Base-by-base conservation (phyloP, 192 early-diverging fungal species). In the Gaertneriomyces sp. region DNA sequence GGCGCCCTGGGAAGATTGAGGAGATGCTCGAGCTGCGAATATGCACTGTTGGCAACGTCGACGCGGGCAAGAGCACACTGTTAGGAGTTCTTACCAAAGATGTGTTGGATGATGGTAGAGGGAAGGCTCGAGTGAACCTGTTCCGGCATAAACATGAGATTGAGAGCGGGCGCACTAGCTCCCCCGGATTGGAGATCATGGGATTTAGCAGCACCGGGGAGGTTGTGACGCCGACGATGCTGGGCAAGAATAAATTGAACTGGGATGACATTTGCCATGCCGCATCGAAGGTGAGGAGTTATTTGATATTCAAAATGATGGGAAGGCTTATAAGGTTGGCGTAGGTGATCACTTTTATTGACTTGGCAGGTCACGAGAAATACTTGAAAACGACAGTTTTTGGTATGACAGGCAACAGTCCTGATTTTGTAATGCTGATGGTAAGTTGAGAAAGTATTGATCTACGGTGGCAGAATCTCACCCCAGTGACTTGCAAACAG, bases 71-170 rank as follows among this genome's bases (percentile, higher is more conserved):
- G 81, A 90, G 88, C 45, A 96, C 94, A 1, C 74, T 93, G 61
- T 76, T 96, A 25, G 94, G 94, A 19, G 93, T 95, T 7, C 70
- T 96, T 50, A 96, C 94, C 6, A 93, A 93, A 76, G 88, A 91
- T 49, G 79, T 87, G 3, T 80, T 96, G 42, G 94, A 96, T 76
- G 93, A 96, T 75, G 94, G 94, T 11, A 85, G 94, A 45, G 94
- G 94, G 51, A 91, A 87, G 53, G 91, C 91, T 11, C 89, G 94
- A 20, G 77, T 94, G 41, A 93, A 94, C 65, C 78, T 96, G 43
- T 95, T 95, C 71, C 71, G 83, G 10, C 91, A 93, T 73, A 91
- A 92, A 75, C 94, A 97, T 69, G 94, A 97, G 67, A 79, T 97
- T 25, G 92, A 91, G 75, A 81, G 88, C 12, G 94, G 94, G n/a